Evolutionary conservation across 768 basidiomycete genomes (phyloP).

Genomic region (Pisolithus sp.): DNA sequence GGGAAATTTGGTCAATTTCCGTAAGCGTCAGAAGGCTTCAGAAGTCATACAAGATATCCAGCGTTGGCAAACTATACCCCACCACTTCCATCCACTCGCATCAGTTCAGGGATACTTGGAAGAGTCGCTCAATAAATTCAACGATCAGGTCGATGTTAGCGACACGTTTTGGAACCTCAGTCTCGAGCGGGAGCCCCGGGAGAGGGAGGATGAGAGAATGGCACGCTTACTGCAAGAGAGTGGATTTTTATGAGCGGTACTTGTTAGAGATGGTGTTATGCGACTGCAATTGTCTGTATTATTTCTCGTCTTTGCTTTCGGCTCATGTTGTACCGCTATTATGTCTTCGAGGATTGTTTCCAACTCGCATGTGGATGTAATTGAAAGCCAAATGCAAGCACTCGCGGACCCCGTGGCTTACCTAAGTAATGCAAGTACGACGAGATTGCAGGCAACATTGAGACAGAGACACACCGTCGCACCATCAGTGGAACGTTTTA

Average conservation of each 20-base stretch:
- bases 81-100: conserved; percentile 71
- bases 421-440: too few species aligned
- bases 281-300: conserved; percentile 5
- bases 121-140: conserved; percentile 67
- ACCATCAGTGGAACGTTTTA: too few species aligned
- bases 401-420: too few species aligned
- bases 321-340: conserved; percentile 19
- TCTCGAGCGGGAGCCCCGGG: conserved; percentile 84
- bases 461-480: too few species aligned
- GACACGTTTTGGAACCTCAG: conserved; percentile 83
- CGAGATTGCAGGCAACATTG: too few species aligned
- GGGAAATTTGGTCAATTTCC: conserved; percentile 85
- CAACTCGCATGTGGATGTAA: not conserved
- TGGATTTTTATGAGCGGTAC: conserved; percentile 60
- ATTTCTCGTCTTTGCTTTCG: conserved; percentile 1
- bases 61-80: conserved; percentile 88
- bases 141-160: conserved; percentile 58
- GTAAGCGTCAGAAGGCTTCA: conserved; percentile 91
- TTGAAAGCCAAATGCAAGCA: not conserved
- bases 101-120: conserved; percentile 70
- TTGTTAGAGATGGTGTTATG: not conserved
- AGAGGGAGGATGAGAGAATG: conserved; percentile 97
- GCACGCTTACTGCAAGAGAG: conserved; percentile 82
- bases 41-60: conserved; percentile 97
- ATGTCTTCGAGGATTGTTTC: conserved; percentile 3